Evolutionary conservation across 768 basidiomycete genomes (phyloP), one percentile per base, ranked within the genome.

Genomic region (Boletus edulis): DNA sequence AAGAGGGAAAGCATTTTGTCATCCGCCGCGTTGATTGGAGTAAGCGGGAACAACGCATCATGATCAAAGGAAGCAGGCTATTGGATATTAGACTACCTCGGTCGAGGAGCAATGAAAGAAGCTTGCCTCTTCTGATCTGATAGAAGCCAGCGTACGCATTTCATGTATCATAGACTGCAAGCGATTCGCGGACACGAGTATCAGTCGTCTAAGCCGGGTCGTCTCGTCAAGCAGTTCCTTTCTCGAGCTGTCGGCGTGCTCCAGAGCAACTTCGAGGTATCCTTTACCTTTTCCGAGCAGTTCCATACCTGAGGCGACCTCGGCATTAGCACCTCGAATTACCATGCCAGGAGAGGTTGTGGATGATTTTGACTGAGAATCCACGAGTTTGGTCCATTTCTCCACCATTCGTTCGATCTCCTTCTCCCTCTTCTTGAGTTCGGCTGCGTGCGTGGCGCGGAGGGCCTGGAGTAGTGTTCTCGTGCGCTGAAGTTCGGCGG

Each of bases 341-440:
- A 68, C 59, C 66, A 80, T 61, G 20, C 88, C 86, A 51, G 81
- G 77, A 5, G 78, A 70, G 1, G 75, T 64, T 0, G 71, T 60
- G 13, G 75, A 73, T 6, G 86, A 71, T 67, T 85, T 89, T 0
- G 79, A 67, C 68, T 93, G 91, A 11, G 77, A 67, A 53, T 91
- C 90, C 6, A 81, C 72, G 17, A 93, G 67, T 65, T 85, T 91
- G 29, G 76, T 73, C 88, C 89, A 91, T 59, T 82, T 84, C 46
- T 93, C 91, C 27, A 81, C 60, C 66, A 87, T 83, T 17, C 84
- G 79, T 62, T 93, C 91, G 17, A 85, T 71, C 39, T 94, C 91
- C 60, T 86, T 87, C 61, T 94, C 91, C 63, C 81, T 82, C 76
- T 87, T 89, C 78, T 86, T 91, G 34, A 91, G 67, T 66, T 94